Percentiles rank a stretch among this genome's conserved stretches.
phyloP scores from a whole-genome alignment of 2,329 filamentous ascomycete species.

The Aureobasidium namibiae region DNA sequence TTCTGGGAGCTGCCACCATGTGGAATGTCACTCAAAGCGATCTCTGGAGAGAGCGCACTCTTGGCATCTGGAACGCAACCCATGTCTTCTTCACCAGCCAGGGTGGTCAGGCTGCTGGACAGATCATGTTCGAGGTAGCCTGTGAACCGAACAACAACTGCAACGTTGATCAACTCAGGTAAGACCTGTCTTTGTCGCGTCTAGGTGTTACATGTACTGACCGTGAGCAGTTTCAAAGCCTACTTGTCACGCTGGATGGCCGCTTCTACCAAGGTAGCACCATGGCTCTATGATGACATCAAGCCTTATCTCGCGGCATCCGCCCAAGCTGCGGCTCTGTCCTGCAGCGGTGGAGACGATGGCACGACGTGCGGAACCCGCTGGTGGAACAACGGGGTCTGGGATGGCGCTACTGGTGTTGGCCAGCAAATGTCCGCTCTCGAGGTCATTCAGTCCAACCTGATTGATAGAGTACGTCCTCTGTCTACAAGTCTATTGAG shows the following conservation, averaged over 20 bases:
- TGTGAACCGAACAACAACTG: constrained; percentile 35
- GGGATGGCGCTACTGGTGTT: constrained; percentile 42
- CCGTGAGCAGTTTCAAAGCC: constrained; percentile 29
- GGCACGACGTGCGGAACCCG: constrained; percentile 38
- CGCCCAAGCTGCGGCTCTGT: constrained; percentile 46
- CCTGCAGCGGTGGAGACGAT: constrained; percentile 42
- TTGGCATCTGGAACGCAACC: constrained; percentile 20
- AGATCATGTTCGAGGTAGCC: constrained; percentile 37
- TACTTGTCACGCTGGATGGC: constrained; percentile 43
- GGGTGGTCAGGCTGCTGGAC: constrained; percentile 14
- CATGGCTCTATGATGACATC: constrained; percentile 44
- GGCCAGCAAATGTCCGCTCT: constrained; percentile 52
- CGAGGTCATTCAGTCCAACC: constrained; percentile 40
- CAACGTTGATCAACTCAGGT: constrained; percentile 34
- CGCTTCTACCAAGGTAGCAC: constrained; percentile 48
- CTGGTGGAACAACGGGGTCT: constrained; percentile 36
- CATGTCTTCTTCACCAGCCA: constrained; percentile 32
- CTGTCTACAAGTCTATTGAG: neutral
- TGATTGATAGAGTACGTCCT: constrained; percentile 16
- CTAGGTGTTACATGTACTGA: neutral
- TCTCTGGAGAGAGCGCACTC: constrained; percentile 21
- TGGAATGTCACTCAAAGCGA: constrained; percentile 28
- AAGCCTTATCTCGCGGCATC: constrained; percentile 46
- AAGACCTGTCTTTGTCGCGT: no score
- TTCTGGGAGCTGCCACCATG: constrained; percentile 40